Evolutionary conservation across 2,329 filamentous ascomycete genomes (phyloP).

Genomic region (Botrytis pseudocinerea): DNA sequence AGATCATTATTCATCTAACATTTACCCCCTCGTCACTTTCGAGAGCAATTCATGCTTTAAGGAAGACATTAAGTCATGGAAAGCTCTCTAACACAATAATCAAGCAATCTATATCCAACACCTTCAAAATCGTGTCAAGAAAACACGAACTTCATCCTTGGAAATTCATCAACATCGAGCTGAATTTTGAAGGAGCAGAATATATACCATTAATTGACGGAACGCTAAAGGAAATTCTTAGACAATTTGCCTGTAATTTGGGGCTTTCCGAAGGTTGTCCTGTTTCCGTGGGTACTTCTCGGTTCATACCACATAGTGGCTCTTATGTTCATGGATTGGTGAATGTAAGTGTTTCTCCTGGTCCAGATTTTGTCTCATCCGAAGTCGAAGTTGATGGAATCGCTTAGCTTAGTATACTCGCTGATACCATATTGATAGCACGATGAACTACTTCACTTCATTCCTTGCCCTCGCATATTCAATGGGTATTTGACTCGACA

Average conservation of each 20-base stretch:
- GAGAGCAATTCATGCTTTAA: not conserved
- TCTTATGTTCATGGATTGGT: not conserved
- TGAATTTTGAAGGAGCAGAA: not conserved
- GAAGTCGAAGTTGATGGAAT: not conserved
- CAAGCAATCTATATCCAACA: not conserved
- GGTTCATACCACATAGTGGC: not conserved
- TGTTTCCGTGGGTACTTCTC: not conserved
- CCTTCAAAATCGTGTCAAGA: not conserved
- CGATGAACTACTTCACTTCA: conserved; percentile 6
- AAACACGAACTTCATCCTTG: not conserved
- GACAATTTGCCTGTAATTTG: not conserved
- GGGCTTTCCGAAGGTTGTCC: not conserved
- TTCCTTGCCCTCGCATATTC: not conserved
- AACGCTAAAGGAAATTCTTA: not conserved
- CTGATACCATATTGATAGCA: not conserved
- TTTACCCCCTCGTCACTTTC: not conserved
- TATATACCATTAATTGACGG: not conserved
- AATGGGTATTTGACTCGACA: not conserved
- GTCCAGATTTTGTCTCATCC: not conserved
- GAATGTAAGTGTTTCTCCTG: not conserved
- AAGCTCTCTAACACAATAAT: not conserved
- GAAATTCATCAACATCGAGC: conserved; percentile 14
- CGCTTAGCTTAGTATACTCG: too few species aligned
- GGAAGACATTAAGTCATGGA: not conserved
- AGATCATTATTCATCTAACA: not conserved